Base-by-base conservation (phyloP, 2,329 filamentous ascomycete species). In the Diaporthe australafricana region DNA sequence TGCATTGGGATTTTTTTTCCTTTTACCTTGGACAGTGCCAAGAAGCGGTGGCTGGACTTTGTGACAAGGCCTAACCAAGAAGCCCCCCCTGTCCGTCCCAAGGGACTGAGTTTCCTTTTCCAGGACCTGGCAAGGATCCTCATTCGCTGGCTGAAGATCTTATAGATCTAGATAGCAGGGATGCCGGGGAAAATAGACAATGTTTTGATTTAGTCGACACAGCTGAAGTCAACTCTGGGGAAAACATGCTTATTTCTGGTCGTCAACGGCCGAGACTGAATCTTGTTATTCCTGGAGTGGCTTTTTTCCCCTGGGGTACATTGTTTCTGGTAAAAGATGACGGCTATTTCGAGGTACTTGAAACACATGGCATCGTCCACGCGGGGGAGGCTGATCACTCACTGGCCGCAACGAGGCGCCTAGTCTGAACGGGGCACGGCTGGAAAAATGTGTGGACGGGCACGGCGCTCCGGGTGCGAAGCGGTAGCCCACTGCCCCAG, bases 71-170 rank as follows among this genome's bases (percentile, higher is more conserved):
- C 42, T 20, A 32, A 20, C 40, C 30, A 22, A 63, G 25, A 32
- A 9, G 42, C 27, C 27, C 27, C 60, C 35, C 42, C 60, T 63
- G 60, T 48, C 60, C 60, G 16, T 8, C 12, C 12, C 42, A 63
- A 63, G 60, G 60, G 42, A 48, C 35, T 48, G 60, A 63, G 27
- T 63, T 63, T 63, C 60, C 60, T 35, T 63, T 63, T 63, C 42
- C 42, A 63, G 60, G 42, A 35, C 60, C 14, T 48, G 42, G 48
- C 60, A 63, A 38, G 60, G 60, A 63, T 63, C 35, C 7, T 63
- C 42, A 63, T 63, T 63, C 60, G 60, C 60, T 35, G 60, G 27
- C 32, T 20, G 60, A 17, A 63, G 60, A 63, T 63, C 60, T 63
- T 17, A 48, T 25, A 63, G 60, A 63, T 63, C 60, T 63, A 22